These are phyloP conservation scores for Saccharum spontaneum DNA, from an alignment of 176 grass and related monocot genomes.

Conservation along the genomic window DNA sequence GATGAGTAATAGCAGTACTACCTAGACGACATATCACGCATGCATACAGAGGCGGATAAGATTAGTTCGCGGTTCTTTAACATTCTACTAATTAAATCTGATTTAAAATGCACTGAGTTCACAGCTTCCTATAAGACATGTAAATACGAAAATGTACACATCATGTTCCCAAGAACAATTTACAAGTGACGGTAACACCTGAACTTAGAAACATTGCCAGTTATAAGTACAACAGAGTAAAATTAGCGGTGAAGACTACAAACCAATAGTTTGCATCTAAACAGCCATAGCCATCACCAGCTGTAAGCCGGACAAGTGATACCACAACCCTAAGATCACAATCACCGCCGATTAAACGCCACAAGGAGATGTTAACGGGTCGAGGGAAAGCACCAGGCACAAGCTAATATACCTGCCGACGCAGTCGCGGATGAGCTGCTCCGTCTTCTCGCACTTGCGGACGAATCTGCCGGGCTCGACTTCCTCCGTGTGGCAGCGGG, in stretches of 20 bases:
- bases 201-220: not conserved
- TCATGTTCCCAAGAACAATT: not conserved
- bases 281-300: not conserved
- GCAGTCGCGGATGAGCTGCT: slow-evolving; percentile 68
- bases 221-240: not conserved
- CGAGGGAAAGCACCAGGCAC: not conserved
- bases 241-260: not conserved
- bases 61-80: not conserved
- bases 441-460: slow-evolving; percentile 83
- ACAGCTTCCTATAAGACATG: not conserved
- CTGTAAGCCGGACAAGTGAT: not conserved
- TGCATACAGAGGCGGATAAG: not conserved
- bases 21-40: not conserved
- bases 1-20: not conserved
- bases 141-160: not conserved
- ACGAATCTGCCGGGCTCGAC: slow-evolving; percentile 79
- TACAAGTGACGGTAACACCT: not conserved
- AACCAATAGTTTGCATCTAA: not conserved
- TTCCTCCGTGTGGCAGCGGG: slow-evolving; percentile 75
- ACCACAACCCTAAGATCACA: not conserved
- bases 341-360: not conserved
- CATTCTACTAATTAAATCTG: not conserved
- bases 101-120: not conserved
- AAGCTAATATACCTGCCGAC: slow-evolving; percentile 36
- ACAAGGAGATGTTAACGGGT: not conserved